Evolutionary conservation across 2,329 filamentous ascomycete genomes (phyloP).

Genomic region (Chalaropsis thielavioides): DNA sequence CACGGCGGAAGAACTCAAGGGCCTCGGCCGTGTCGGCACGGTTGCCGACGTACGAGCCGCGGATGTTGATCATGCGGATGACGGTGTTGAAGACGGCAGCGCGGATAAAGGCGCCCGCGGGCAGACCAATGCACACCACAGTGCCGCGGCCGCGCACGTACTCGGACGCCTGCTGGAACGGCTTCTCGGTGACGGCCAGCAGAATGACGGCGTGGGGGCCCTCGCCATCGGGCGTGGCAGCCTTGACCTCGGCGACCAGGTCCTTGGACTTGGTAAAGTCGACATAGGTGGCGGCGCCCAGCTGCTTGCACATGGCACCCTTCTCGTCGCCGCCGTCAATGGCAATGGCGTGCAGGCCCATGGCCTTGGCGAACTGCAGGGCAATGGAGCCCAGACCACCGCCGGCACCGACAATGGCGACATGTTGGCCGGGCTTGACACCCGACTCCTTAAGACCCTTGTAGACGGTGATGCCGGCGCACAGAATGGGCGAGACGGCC

Average conservation of each 20-base stretch:
- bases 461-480: conserved; percentile 78
- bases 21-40: conserved; percentile 77
- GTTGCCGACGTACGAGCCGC: conserved; percentile 88
- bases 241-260: conserved; percentile 71
- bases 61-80: conserved; percentile 78
- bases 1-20: conserved; percentile 73
- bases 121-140: conserved; percentile 81
- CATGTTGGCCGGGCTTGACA: conserved; percentile 56
- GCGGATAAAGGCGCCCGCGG: conserved; percentile 61
- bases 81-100: conserved; percentile 86
- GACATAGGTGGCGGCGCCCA: conserved; percentile 61
- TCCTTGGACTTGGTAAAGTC: conserved; percentile 68
- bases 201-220: conserved; percentile 81
- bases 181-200: conserved; percentile 75
- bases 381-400: conserved; percentile 70
- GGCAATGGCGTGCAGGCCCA: conserved; percentile 68
- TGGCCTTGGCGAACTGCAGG: conserved; percentile 77
- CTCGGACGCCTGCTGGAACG: conserved; percentile 84
- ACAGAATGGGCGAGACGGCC: conserved; percentile 64
- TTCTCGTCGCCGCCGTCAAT: conserved; percentile 80
- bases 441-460: conserved; percentile 80
- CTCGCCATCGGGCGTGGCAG: conserved; percentile 61
- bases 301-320: conserved; percentile 49
- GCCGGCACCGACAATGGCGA: conserved; percentile 76
- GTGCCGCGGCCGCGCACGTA: conserved; percentile 74